Base-by-base conservation (phyloP, 2,329 filamentous ascomycete genomes). In the Lasiodiplodia sp. region DNA sequence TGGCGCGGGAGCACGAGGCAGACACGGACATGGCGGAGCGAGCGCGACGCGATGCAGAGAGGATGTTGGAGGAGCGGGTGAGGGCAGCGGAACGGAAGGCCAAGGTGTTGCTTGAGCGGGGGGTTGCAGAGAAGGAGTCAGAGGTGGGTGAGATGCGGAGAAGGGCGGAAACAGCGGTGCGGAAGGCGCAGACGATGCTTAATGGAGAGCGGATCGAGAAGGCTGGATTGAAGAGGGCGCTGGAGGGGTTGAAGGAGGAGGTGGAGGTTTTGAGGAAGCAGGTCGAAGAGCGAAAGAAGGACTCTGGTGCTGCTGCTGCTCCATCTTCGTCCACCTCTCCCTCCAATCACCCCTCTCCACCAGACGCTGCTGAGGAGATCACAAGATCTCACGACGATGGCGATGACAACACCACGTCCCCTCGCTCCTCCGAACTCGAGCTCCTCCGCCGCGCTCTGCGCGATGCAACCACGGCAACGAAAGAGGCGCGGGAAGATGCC, bases 151-250 rank as follows among this genome's bases (percentile, higher is more conserved):
- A 38, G 10, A 47, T 68, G 58, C 49, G 60, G 38, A 38, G 14
- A 25, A 64, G 28, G 60, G 67, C 67, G n/a, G 52, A 65, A 37
- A 52, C 31, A 31, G 67, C 67, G 28, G 67, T 68, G 23, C 51
- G 60, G 16, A 64, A 51, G 25, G 58, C 67, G 6, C 47, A 38
- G 23, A 53, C 56, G 25, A 38, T 62, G 56, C 34, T 68, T n/a
- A 62, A 40, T 7, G 52, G 37, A 5, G 67, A 68, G 60, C 52
- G 58, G 28, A 53, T 55, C 16, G 58, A 68, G 60, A 68, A 68
- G 40, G 52, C 38, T 16, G 25, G 38, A 8, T n/a, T 68, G 23
- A 65, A 23, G 53, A 49, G 49, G 18, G 62, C 60, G n/a, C 21
- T 62, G 37, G 40, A 69, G 34, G 31, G 16, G 10, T 25, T 53